These are phyloP conservation scores for Hygrophorus pudorinus DNA, from an alignment of 768 basidiomycete species.

Conservation along the genomic window DNA sequence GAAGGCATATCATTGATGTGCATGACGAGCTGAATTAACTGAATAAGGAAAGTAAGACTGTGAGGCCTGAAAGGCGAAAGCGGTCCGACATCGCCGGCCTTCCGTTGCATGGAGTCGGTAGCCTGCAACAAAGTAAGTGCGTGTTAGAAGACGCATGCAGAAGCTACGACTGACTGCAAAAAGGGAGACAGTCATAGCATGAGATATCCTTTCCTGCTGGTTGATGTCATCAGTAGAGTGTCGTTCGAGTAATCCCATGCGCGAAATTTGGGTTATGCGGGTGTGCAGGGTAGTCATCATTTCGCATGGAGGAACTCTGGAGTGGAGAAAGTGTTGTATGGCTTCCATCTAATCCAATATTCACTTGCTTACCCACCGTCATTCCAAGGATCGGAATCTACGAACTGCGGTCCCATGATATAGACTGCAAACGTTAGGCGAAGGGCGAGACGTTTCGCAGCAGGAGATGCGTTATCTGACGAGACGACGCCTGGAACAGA, in stretches of 20 bases:
- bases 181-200: conserved; percentile 32
- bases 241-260: conserved; percentile 9
- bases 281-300: conserved; percentile 12
- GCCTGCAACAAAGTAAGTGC: conserved; percentile 12
- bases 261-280: conserved; percentile 10
- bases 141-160: background rate
- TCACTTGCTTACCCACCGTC: conserved; percentile 9
- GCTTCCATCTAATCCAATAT: conserved; percentile 2
- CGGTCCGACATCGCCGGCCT: background rate
- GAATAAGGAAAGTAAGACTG: conserved; percentile 32
- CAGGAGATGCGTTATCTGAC: conserved; percentile 45
- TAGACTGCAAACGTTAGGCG: conserved; percentile 45
- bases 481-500: conserved; percentile 32
- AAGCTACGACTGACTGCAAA: conserved; percentile 24
- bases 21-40: conserved; percentile 33
- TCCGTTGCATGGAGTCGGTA: conserved; percentile 11
- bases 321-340: conserved; percentile 11
- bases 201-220: conserved; percentile 22
- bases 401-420: conserved; percentile 39
- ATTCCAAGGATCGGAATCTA: conserved; percentile 15
- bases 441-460: conserved; percentile 49
- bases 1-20: conserved; percentile 14
- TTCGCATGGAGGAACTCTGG: conserved; percentile 13
- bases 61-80: conserved; percentile 33
- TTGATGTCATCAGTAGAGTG: conserved; percentile 12